Conservation (phyloP, 208 protist species). For the Trypanosoma melophagium region DNA sequence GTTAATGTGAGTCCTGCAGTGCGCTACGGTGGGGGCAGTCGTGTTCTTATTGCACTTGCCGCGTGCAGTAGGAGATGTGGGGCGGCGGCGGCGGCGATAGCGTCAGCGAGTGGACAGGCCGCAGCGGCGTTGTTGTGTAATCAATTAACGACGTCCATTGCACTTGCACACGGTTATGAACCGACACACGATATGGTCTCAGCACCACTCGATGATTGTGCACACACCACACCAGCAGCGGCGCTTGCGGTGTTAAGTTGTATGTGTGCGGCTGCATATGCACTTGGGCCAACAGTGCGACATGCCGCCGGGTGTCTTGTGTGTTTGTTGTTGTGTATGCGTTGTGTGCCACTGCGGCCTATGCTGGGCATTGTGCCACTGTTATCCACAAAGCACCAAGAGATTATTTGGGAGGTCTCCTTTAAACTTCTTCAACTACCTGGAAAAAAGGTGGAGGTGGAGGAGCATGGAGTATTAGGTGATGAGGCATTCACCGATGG, state of each 20-base stretch:
- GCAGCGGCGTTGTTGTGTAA: slow-evolving; percentile 51
- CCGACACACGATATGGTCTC: slow-evolving; percentile 29
- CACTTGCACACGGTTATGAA: slow-evolving; percentile 53
- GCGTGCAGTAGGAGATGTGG: slow-evolving; percentile 1
- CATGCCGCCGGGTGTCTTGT: slow-evolving; percentile 65
- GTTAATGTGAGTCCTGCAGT: background rate
- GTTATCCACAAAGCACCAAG: slow-evolving; percentile 33
- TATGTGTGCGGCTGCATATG: slow-evolving; percentile 6
- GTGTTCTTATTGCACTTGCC: slow-evolving; percentile 41
- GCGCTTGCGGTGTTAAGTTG: slow-evolving; percentile 7
- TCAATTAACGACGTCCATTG: slow-evolving; percentile 36
- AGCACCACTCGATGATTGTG: slow-evolving; percentile 25
- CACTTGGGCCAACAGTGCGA: slow-evolving; percentile 56
- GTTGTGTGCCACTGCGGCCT: slow-evolving; percentile 9
- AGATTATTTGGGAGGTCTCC: slow-evolving; percentile 22
- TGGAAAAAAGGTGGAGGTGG: background rate
- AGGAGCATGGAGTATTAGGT: background rate
- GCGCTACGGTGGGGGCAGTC: slow-evolving; percentile 28
- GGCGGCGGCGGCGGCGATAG: slow-evolving; percentile 21
- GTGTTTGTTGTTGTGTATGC: slow-evolving; percentile 41
- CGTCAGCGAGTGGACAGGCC: slow-evolving; percentile 46
- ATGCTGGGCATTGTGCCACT: slow-evolving; percentile 38
- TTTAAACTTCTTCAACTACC: slow-evolving; percentile 16
- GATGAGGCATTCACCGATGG: slow-evolving; percentile 9
- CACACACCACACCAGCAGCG: slow-evolving; percentile 14